A percentile compares a stretch with the other conserved stretches of the same genome.
Evolutionary conservation across 2,329 filamentous ascomycete species (phyloP).

Genomic region (Trichoderma sp.): DNA sequence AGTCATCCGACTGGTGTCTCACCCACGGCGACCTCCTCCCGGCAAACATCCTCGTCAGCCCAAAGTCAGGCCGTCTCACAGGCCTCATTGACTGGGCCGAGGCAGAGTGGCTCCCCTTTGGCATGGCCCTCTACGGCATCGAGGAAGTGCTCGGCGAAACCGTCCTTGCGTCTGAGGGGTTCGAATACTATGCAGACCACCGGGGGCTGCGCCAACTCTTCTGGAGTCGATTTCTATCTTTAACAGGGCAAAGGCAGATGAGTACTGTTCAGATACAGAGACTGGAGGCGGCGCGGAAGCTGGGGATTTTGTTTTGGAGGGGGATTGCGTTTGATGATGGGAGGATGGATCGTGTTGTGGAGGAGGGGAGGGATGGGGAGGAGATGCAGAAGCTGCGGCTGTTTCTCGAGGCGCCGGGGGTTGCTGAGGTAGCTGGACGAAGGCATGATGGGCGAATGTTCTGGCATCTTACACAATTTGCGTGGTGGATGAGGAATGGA

Average conservation of each 20-base stretch:
- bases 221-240: constrained; percentile 48
- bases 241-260: constrained; percentile 13
- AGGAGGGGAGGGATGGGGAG: constrained; percentile 51
- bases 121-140: constrained; percentile 61
- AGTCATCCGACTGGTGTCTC: constrained; percentile 55
- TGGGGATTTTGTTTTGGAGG: constrained; percentile 64
- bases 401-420: constrained; percentile 29
- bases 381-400: constrained; percentile 57
- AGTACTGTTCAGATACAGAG: neutral
- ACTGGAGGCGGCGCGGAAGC: constrained; percentile 40
- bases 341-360: constrained; percentile 58
- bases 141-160: constrained; percentile 60
- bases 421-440: neutral
- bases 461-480: neutral
- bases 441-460: neutral
- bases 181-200: constrained; percentile 51
- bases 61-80: constrained; percentile 46
- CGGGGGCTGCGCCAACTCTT: constrained; percentile 50
- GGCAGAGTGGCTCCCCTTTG: constrained; percentile 62
- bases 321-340: constrained; percentile 66
- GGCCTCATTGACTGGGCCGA: constrained; percentile 68
- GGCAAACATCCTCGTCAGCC: constrained; percentile 58
- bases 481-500: neutral
- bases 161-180: constrained; percentile 37
- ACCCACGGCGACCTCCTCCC: constrained; percentile 64